Evolutionary conservation across 1,284 basidiomycete species (phyloP), one percentile per base, ranked within the genome.

Genomic region (Hemileia vastatrix): DNA sequence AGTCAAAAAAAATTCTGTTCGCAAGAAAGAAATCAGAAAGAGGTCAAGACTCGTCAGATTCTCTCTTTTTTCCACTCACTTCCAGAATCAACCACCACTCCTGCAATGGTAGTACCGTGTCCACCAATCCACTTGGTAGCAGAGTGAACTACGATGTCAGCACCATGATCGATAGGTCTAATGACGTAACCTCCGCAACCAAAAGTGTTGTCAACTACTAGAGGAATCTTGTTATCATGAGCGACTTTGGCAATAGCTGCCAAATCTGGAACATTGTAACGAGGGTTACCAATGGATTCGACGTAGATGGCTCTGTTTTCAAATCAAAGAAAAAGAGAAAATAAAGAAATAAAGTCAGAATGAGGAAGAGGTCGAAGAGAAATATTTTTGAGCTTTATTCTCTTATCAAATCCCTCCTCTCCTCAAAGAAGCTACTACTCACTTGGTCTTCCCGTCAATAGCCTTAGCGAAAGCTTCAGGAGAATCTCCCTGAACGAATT

Each of bases 161-260:
- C 89, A 24, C 90, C 90, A 66, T 84, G 81, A 24, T 86, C 82
- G 63, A 91, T 84, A 8, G 90, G 88, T 3, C 82, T 80, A 59
- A 86, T 76, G 40, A 88, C 79, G 72, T 86, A 89, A 15, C 86
- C 84, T 69, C 86, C 88, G 76, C 88, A 85, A 66, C 90, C 90
- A 69, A 92, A 91, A 0, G 89, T 92, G 77, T 93, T 93, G 76
- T 93, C 90, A 0, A 92, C 89, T 27, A 91, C 83, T 47, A 91
- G 77, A 0, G 88, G 89, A 33, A 91, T 84, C 0, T 81, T 81
- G 66, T 86, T 77, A 59, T 83, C 82, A 72, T 91, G 88, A 0
- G 90, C 89, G 43, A 78, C 84, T 80, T 89, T 85, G 53, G 88
- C 84, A 44, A 93, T 77, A 32, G 81, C 86, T 4, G 85, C 82